phyloP scores from a whole-genome alignment of 345 rosid species.

The Hevea brasiliensis region DNA sequence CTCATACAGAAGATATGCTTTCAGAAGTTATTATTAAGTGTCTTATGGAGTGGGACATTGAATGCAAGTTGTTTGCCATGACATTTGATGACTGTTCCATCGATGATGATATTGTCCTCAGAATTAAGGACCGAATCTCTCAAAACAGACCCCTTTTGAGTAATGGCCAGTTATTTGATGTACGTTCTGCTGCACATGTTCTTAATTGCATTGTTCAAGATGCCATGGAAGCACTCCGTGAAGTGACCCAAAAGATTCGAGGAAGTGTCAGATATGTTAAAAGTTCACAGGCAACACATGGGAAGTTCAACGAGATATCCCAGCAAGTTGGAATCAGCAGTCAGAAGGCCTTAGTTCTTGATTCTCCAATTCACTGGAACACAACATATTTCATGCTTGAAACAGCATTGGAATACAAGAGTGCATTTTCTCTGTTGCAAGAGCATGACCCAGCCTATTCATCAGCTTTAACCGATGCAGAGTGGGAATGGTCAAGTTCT shows the following conservation, averaged over 20 bases:
- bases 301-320: constrained; percentile 69
- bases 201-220: constrained; percentile 63
- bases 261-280: constrained; percentile 71
- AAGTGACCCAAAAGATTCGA: constrained; percentile 69
- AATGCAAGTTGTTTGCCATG: constrained; percentile 79
- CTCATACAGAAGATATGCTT: constrained; percentile 82
- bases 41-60: constrained; percentile 84
- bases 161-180: constrained; percentile 68
- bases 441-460: constrained; percentile 58
- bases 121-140: constrained; percentile 62
- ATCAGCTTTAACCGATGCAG: constrained; percentile 58
- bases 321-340: constrained; percentile 60
- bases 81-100: constrained; percentile 66
- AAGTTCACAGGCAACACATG: constrained; percentile 64
- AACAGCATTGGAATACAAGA: constrained; percentile 62
- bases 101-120: constrained; percentile 64
- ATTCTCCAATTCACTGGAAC: constrained; percentile 62
- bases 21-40: constrained; percentile 73
- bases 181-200: constrained; percentile 72
- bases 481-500: constrained; percentile 74
- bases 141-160: constrained; percentile 55
- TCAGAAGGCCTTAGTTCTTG: constrained; percentile 59
- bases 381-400: constrained; percentile 83
- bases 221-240: constrained; percentile 58
- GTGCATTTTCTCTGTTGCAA: constrained; percentile 58